Conservation (phyloP, 129 eudicot genomes). For the Glebionis coronaria region DNA sequence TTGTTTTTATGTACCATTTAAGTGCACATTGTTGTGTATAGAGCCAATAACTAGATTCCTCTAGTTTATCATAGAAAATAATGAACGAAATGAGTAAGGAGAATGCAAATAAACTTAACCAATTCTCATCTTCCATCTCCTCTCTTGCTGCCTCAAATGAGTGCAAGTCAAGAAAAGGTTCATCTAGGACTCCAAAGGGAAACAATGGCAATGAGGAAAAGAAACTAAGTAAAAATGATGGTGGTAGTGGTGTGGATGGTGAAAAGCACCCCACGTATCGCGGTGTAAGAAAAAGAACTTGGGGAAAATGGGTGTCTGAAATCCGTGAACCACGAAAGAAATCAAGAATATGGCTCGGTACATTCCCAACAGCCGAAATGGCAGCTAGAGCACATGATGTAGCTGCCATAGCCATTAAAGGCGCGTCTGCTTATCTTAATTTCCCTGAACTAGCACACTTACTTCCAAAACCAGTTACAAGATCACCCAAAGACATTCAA, state of each 20-base stretch:
- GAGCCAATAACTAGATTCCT: conserved; percentile 4
- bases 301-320: conserved; percentile 88
- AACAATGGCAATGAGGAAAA: conserved; percentile 33
- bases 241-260: not conserved
- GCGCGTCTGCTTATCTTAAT: conserved; percentile 58
- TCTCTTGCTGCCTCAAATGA: conserved; percentile 10
- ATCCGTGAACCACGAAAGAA: conserved; percentile 75
- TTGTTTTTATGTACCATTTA: conserved; percentile 28
- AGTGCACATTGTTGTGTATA: conserved; percentile 26
- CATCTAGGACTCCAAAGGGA: conserved; percentile 25
- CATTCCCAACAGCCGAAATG: conserved; percentile 70
- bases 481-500: conserved; percentile 64
- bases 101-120: conserved; percentile 24
- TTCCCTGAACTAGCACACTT: conserved; percentile 53
- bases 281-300: conserved; percentile 60
- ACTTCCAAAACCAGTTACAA: conserved; percentile 58
- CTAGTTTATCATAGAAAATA: conserved; percentile 9
- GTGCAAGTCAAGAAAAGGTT: conserved; percentile 17
- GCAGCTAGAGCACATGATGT: conserved; percentile 88
- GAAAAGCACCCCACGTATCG: conserved; percentile 42
- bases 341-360: conserved; percentile 85
- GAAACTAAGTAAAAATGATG: conserved; percentile 7
- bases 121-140: conserved; percentile 31
- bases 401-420: conserved; percentile 76
- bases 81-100: conserved; percentile 28